Evolutionary conservation across 495 filamentous ascomycete genomes (phyloP), one percentile per base, ranked within the genome.

Genomic region (Aspergillus diversus): DNA sequence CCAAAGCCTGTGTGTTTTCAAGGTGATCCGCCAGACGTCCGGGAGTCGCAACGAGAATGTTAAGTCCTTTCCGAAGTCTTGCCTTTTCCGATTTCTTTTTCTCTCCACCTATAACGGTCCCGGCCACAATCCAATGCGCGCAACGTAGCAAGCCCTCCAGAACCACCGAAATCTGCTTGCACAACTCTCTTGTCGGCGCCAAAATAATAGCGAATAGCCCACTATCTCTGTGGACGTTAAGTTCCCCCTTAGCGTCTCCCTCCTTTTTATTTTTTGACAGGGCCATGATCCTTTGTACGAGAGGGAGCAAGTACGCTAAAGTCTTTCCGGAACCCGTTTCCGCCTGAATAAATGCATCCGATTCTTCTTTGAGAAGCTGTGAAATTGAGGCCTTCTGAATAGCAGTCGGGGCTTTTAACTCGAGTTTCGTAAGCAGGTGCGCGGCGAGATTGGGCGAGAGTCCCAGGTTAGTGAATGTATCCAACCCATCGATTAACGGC

Each of bases 311-410:
- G 72, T 98, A 99, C 37, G 95, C 93, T 53, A 99, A 75, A 5
- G 95, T 99, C 76, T 99, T 99, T 71, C 95, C 95, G 0, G 96
- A 99, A 35, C 95, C 95, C 0, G 95, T 99, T 75, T 99, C 90
- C 13, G 96, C 96, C 73, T 97, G 95, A 32, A 99, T 89, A 70
- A 97, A 98, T 15, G 94, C 95, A 80, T 99, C 95, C 43, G 82
- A 86, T 67, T 97, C 90, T 48, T 90, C 89, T 57, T 88, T 90
- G 60, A 96, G 75, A 35, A 99, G 73, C 63, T 90, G 84, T 15
- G 89, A 82, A 49, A 99, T 88, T 0, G 92, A 90, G 51, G 88
- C 89, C 66, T 91, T 95, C 75, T 99, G 95, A 72, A 99, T 97
- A 6, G 90, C 92, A 0, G 95, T 99, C 15, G 95, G 95, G 2